phyloP scores from a whole-genome alignment of 2,329 filamentous ascomycete species.

The Xylaria sp. region DNA sequence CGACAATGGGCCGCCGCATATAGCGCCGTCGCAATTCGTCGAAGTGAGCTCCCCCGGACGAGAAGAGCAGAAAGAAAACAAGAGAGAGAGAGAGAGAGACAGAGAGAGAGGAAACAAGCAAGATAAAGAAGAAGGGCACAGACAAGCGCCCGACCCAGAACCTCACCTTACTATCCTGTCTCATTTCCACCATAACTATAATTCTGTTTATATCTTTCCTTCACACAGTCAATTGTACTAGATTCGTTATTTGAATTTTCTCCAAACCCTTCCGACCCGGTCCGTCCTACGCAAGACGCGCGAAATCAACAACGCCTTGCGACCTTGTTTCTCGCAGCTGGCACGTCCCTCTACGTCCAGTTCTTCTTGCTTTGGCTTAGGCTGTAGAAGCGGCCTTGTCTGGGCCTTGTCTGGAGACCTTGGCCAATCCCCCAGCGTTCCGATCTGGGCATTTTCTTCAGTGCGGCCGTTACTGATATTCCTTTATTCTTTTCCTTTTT shows the following conservation, averaged over 20 bases:
- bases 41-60: slow-evolving; percentile 39
- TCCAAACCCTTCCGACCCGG: slow-evolving; percentile 26
- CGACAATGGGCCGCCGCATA: slow-evolving; percentile 49
- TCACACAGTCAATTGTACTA: slow-evolving; percentile 35
- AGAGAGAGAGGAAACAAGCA: slow-evolving; percentile 21
- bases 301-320: slow-evolving; percentile 36
- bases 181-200: slow-evolving; percentile 28
- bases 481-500: slow-evolving; percentile 39
- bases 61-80: slow-evolving; percentile 31
- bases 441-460: slow-evolving; percentile 41
- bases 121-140: slow-evolving; percentile 28
- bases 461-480: slow-evolving; percentile 40
- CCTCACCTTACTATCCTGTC: slow-evolving; percentile 14
- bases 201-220: slow-evolving; percentile 27
- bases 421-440: slow-evolving; percentile 39
- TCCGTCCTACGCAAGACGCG: slow-evolving; percentile 35
- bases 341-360: slow-evolving; percentile 34
- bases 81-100: slow-evolving; percentile 6
- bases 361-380: slow-evolving; percentile 36
- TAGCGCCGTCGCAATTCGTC: slow-evolving; percentile 49
- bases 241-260: slow-evolving; percentile 34
- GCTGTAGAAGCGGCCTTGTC: slow-evolving; percentile 36
- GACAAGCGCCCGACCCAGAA: slow-evolving; percentile 17
- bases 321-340: slow-evolving; percentile 36
- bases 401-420: slow-evolving; percentile 42